Evolutionary conservation across 768 basidiomycete genomes (phyloP).

Genomic region (Tephrocybe rancida): DNA sequence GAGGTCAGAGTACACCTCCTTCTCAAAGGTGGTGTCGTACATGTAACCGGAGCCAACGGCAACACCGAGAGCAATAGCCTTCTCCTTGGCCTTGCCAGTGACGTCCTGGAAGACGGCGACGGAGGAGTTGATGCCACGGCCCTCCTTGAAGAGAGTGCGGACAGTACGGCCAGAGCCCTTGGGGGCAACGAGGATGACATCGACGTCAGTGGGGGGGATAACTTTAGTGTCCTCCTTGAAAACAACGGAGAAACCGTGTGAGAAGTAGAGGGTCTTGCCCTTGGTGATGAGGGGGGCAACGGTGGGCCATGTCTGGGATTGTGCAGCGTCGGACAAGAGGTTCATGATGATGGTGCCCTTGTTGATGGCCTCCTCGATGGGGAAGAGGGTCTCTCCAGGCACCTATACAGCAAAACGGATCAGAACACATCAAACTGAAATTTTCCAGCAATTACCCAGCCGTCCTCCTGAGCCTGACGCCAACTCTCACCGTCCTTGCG

Average conservation of each 20-base stretch:
- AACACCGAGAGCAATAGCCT: constrained; percentile 92
- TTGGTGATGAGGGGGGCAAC: constrained; percentile 95
- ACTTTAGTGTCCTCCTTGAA: constrained; percentile 98
- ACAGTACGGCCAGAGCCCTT: constrained; percentile 99
- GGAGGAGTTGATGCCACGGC: constrained; percentile 95
- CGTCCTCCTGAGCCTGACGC: constrained; percentile 93
- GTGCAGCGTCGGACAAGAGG: constrained; percentile 98
- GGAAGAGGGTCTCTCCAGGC: constrained; percentile 96
- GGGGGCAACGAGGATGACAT: constrained; percentile 98
- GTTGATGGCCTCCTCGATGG: constrained; percentile 96
- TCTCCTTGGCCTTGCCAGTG: constrained; percentile 96
- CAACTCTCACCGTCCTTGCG: constrained; percentile 96
- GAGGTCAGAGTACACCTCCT: constrained; percentile 99
- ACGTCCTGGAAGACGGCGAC: constrained; percentile 97
- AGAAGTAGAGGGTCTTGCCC: constrained; percentile 99
- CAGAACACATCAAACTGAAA: background rate
- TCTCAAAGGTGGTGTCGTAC: constrained; percentile 99
- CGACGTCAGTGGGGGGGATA: constrained; percentile 88
- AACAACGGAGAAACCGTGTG: constrained; percentile 98
- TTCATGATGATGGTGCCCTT: constrained; percentile 99
- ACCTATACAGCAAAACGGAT: constrained; percentile 49
- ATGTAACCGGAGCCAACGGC: constrained; percentile 96
- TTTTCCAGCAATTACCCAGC: constrained; percentile 65
- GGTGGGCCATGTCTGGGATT: constrained; percentile 91
- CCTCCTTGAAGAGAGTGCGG: constrained; percentile 99